These are phyloP conservation scores for Coriolopsis trogii DNA, from an alignment of 1,284 basidiomycete species.

Conservation along the genomic window DNA sequence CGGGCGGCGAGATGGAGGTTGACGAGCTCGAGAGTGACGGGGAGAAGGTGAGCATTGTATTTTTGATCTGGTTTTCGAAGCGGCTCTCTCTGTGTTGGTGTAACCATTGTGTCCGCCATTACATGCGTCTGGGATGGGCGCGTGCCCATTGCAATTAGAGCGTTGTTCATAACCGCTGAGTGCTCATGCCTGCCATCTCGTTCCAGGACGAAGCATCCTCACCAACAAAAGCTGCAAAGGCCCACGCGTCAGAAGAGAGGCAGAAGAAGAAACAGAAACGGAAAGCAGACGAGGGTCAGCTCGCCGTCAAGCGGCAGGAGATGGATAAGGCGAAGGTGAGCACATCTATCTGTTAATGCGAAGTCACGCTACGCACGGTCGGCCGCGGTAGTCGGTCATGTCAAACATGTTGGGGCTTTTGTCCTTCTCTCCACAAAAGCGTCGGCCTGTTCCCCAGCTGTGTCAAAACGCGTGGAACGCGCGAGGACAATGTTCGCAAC, in stretches of 20 bases:
- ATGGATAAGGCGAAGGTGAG: conserved; percentile 84
- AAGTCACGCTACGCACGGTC: no score
- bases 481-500: no score
- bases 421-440: no score
- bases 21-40: conserved; percentile 67
- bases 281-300: conserved; percentile 68
- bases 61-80: no score
- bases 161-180: conserved; percentile 9
- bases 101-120: no score
- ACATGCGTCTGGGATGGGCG: no score
- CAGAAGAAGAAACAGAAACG: conserved; percentile 64
- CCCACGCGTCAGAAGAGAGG: conserved; percentile 43
- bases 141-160: conserved; percentile 3
- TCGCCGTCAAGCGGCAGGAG: conserved; percentile 69
- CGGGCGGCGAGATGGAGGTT: conserved; percentile 48
- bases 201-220: conserved; percentile 36
- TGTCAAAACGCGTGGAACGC: neutral
- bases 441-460: no score
- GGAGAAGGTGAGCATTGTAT: conserved; percentile 44
- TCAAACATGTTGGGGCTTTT: no score
- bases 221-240: conserved; percentile 42
- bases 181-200: neutral
- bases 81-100: no score
- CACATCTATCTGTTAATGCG: neutral
- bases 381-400: no score